phyloP scores from a whole-genome alignment of 176 grass and related monocot genomes.

The Cenchrus purpureus region DNA sequence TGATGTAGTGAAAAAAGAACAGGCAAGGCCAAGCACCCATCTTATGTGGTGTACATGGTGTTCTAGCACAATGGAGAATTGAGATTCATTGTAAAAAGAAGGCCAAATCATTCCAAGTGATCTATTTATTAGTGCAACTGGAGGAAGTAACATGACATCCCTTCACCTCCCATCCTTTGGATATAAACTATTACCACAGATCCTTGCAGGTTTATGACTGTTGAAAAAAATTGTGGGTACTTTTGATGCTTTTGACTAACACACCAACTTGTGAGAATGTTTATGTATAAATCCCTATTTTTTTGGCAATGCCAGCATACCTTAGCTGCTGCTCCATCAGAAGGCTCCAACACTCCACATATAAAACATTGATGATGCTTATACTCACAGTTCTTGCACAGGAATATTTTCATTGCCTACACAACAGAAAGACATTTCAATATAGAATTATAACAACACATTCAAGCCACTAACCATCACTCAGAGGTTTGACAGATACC shows the following conservation, averaged over 20 bases:
- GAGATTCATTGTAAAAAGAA: not conserved
- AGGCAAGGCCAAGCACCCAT: not conserved
- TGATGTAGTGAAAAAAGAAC: not conserved
- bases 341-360: slow-evolving; percentile 77
- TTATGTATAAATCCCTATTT: not conserved
- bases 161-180: not conserved
- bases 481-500: slow-evolving; percentile 46
- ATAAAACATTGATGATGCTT: slow-evolving; percentile 94
- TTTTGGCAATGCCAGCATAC: slow-evolving; percentile 47
- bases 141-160: not conserved
- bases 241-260: not conserved
- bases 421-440: slow-evolving; percentile 29
- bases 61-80: not conserved
- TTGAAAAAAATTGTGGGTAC: not conserved
- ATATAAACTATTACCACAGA: not conserved
- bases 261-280: not conserved
- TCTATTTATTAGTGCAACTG: not conserved
- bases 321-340: slow-evolving; percentile 71
- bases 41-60: not conserved
- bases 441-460: slow-evolving; percentile 37
- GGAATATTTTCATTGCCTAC: slow-evolving; percentile 78
- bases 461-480: slow-evolving; percentile 24
- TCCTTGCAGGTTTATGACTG: not conserved
- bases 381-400: slow-evolving; percentile 83
- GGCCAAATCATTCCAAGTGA: not conserved